phyloP scores from a whole-genome alignment of 2,329 filamentous ascomycete genomes.

The Ophiocordyceps polyrhachis-furcata region DNA sequence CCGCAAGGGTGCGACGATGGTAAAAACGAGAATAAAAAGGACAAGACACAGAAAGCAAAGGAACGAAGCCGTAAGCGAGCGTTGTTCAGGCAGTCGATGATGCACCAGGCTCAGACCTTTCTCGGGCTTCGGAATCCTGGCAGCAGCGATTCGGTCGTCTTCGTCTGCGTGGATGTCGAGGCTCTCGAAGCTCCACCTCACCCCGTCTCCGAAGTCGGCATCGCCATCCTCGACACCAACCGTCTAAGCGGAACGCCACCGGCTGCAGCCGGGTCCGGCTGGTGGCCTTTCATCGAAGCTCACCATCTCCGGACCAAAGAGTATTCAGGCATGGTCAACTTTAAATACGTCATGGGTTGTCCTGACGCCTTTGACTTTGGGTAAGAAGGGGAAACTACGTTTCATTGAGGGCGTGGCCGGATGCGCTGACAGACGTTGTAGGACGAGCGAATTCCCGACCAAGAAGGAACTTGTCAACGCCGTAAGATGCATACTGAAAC shows the following conservation, averaged over 20 bases:
- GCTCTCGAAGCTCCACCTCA: slow-evolving; percentile 49
- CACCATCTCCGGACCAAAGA: slow-evolving; percentile 66
- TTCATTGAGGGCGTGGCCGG: not conserved
- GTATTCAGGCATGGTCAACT: slow-evolving; percentile 45
- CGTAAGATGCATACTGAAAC: slow-evolving; percentile 19
- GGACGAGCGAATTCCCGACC: slow-evolving; percentile 22
- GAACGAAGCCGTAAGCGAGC: slow-evolving; percentile 28
- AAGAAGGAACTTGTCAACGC: slow-evolving; percentile 13
- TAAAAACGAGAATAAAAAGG: not conserved
- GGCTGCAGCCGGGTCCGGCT: slow-evolving; percentile 41
- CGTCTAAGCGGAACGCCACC: slow-evolving; percentile 35
- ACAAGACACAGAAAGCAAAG: slow-evolving; percentile 7
- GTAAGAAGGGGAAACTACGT: slow-evolving; percentile 20
- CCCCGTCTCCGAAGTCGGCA: slow-evolving; percentile 67
- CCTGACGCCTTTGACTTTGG: slow-evolving; percentile 62
- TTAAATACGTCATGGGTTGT: slow-evolving; percentile 49
- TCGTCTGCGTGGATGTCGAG: slow-evolving; percentile 71
- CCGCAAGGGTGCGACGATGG: too few species aligned
- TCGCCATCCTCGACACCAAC: slow-evolving; percentile 60
- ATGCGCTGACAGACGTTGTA: slow-evolving; percentile 6
- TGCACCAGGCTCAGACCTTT: slow-evolving; percentile 49
- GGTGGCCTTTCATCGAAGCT: slow-evolving; percentile 47
- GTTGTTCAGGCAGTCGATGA: slow-evolving; percentile 27
- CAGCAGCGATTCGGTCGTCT: slow-evolving; percentile 23
- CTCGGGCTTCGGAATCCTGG: slow-evolving; percentile 36